phyloP scores from a whole-genome alignment of 2,329 filamentous ascomycete genomes.

The Phialemonium atrogriseum region DNA sequence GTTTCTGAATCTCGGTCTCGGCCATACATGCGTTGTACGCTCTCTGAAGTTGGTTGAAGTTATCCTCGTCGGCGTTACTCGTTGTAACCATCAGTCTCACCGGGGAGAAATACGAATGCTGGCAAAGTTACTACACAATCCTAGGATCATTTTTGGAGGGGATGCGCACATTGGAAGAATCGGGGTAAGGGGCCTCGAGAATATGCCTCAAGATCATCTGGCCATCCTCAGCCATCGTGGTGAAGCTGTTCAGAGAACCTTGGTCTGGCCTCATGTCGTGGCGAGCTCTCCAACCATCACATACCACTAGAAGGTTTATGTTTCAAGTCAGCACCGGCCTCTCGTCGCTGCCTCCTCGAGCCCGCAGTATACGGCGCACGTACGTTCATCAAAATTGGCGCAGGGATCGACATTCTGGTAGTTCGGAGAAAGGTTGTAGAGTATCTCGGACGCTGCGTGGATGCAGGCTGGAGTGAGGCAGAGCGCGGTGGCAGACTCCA shows the following conservation, averaged over 20 bases:
- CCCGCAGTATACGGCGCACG: neutral
- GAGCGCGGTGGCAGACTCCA: constrained; percentile 14
- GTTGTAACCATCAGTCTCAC: constrained; percentile 21
- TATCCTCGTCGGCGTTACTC: constrained; percentile 40
- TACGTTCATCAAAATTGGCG: constrained; percentile 54
- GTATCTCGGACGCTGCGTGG: constrained; percentile 53
- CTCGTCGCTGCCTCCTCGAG: neutral
- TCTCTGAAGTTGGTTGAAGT: constrained; percentile 57
- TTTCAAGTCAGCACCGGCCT: too few species aligned
- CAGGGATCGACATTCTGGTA: constrained; percentile 60
- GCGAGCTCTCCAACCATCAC: constrained; percentile 55
- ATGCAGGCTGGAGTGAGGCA: constrained; percentile 55
- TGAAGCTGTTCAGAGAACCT: constrained; percentile 49
- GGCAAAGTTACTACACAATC: too few species aligned
- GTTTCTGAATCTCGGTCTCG: constrained; percentile 44
- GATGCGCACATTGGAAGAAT: constrained; percentile 5
- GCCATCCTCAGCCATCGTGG: constrained; percentile 52
- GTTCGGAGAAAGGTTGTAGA: constrained; percentile 51
- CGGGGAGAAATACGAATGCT: constrained; percentile 39
- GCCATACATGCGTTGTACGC: constrained; percentile 61
- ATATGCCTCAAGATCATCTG: constrained; percentile 53
- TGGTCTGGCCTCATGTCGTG: constrained; percentile 60
- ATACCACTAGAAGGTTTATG: constrained; percentile 33
- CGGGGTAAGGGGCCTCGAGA: constrained; percentile 48
- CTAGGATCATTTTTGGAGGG: too few species aligned